Evolutionary conservation across 192 early-diverging fungal genomes (phyloP), one percentile per base, ranked within the genome.

Genomic region (Coemansia sp.): DNA sequence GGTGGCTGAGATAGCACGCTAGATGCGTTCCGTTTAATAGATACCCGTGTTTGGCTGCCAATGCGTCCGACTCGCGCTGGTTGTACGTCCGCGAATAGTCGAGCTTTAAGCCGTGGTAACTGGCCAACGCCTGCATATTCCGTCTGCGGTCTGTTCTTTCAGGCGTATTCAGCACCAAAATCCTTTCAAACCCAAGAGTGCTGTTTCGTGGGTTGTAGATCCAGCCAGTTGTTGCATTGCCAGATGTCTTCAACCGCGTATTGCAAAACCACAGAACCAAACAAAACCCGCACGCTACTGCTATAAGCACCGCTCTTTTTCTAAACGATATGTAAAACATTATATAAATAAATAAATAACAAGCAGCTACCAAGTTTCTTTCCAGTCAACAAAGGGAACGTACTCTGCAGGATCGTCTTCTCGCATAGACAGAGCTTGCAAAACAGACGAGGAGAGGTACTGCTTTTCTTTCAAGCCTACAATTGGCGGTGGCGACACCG

Each of bases 1-100:
- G 29, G 29, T 78, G 72, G 54, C 72, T 83, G 45, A 71, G 59
- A 28, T 76, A 83, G 56, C 81, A 83, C 5, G 76, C 81, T 34
- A 73, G 60, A 31, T 75, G 76, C 1, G 72, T 72, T 7, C 71
- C 72, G 14, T 69, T 66, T 25, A 65, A 67, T 33, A 60, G n/a
- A 22, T 83, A 69, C 0, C 36, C 56, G 18, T 54, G 63, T 32
- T 38, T 28, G 0, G 12, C 30, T 5, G 68, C 75, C 3, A 68
- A 42, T 3, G 29, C 12, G 18, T 77, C 25, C 50, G 75, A 59
- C 20, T 67, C 57, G 18, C 29, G 14, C 2, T 25, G 51, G 42
- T 59, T 52, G 17, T 67, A 52, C 8, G 71, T 72, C 45, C 51
- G 59, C 11, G 68, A 58, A 8, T 66, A 71, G 14, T 64, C 61